Conservation (phyloP, 2,329 filamentous ascomycete species). For the Fusarium austroafricanum region DNA sequence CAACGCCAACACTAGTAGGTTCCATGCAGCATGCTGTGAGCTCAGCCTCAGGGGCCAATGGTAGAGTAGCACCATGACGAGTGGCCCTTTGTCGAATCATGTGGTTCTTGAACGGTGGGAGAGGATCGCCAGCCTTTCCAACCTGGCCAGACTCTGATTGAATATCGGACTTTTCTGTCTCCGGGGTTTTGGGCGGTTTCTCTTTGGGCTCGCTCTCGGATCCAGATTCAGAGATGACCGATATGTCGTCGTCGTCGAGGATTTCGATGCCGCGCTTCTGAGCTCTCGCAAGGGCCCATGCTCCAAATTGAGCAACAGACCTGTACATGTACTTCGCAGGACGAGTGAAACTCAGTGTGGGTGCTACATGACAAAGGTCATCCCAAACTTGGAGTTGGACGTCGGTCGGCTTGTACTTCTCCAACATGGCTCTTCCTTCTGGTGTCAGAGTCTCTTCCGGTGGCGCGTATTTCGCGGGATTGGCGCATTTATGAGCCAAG, state of each 20-base stretch:
- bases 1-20: slow-evolving; percentile 75
- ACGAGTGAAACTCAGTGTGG: slow-evolving; percentile 94
- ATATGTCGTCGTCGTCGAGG: slow-evolving; percentile 80
- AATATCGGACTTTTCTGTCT: slow-evolving; percentile 25
- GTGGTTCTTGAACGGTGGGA: slow-evolving; percentile 82
- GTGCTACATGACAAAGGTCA: slow-evolving; percentile 90
- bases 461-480: slow-evolving; percentile 81
- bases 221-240: slow-evolving; percentile 74
- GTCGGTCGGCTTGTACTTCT: slow-evolving; percentile 82
- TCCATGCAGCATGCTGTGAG: slow-evolving; percentile 74
- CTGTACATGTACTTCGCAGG: slow-evolving; percentile 97
- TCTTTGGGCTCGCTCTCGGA: slow-evolving; percentile 49
- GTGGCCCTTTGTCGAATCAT: slow-evolving; percentile 95
- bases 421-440: slow-evolving; percentile 68
- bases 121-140: slow-evolving; percentile 85
- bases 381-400: slow-evolving; percentile 98
- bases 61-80: slow-evolving; percentile 78
- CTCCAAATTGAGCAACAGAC: slow-evolving; percentile 90
- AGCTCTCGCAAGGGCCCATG: slow-evolving; percentile 87
- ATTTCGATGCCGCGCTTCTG: slow-evolving; percentile 86
- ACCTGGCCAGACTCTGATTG: slow-evolving; percentile 58
- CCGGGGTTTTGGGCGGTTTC: slow-evolving; percentile 36
- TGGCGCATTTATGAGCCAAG: slow-evolving; percentile 91
- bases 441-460: slow-evolving; percentile 72
- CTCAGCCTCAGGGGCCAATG: slow-evolving; percentile 72